Evolutionary conservation across 805 yeast genomes (phyloP), one percentile per base, ranked within the genome.

Genomic region (Saturnispora quitensis): DNA sequence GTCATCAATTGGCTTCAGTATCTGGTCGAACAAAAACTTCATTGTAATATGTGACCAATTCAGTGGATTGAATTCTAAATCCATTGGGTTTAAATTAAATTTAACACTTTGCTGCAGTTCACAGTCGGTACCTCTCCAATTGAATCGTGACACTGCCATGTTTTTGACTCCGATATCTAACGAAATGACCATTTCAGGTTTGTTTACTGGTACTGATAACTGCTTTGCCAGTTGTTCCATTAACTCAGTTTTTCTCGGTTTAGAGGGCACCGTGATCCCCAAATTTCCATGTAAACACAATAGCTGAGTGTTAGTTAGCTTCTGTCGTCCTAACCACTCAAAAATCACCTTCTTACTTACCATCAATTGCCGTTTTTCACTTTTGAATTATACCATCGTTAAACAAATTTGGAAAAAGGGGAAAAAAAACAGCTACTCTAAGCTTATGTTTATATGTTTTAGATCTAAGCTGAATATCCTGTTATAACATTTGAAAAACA

Each of bases 111-210:
- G 69, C 3, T 47, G 47, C 2, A 68, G 40, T 2, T 35, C 38
- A 3, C 46, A 25, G 1, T 43, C 36, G 1, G 24, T 6, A 12
- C 49, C 45, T 1, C 49, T 34, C 3, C 58, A 40, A 28, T 52
- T 45, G 31, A 67, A 40, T 43, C 59, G 55, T 43, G 67, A 54
- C 43, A 67, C 56, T 2, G 71, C 62, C 53, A 69, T 67, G 50
- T 69, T 68, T 50, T 60, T 60, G 36, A 69, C 50, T 2, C 73
- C 73, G 52, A 68, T 56, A 50, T 69, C 73, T 20, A 69, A 56
- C 0, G 70, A 52, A 20, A 68, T 45, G 8, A 64, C 49, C 7
- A 54, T 54, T n/a, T 57, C 48, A 4, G 62, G 62, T 28, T 33
- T 15, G 10, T 33, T 45, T 10, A 25, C 22, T 45, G 34, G 40